These are phyloP conservation scores for Podaxis sp. DNA, from an alignment of 768 basidiomycete species.

Conservation along the genomic window DNA sequence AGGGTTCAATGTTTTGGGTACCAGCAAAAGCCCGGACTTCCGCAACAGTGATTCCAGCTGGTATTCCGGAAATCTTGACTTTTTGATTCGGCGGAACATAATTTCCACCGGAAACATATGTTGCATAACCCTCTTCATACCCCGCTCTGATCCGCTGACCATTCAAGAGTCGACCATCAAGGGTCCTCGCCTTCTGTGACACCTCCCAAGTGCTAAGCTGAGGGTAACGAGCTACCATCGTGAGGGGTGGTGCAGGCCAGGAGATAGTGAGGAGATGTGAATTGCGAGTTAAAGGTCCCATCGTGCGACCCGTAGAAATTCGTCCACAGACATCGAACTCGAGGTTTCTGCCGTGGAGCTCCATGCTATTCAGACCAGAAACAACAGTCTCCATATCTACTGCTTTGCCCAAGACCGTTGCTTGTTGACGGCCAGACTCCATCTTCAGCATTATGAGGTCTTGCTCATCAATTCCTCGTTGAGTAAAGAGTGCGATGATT, in stretches of 20 bases:
- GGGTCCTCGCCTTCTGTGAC: conserved; percentile 27
- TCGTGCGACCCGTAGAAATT: conserved; percentile 33
- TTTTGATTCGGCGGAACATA: not conserved
- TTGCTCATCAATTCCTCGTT: conserved; percentile 11
- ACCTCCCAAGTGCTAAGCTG: conserved; percentile 27
- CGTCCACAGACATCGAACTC: conserved; percentile 41
- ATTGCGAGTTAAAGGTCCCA: conserved; percentile 34
- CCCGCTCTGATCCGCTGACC: conserved; percentile 46
- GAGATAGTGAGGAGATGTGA: conserved; percentile 43
- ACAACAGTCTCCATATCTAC: conserved; percentile 40
- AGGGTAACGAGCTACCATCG: conserved; percentile 42
- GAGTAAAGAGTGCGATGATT: conserved; percentile 14
- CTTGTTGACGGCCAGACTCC: conserved; percentile 31
- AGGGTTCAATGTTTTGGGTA: not conserved
- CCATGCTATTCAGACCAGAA: conserved; percentile 43
- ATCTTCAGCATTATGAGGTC: conserved; percentile 17
- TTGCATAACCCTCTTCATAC: conserved; percentile 35
- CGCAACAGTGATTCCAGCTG: not conserved
- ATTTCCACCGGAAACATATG: not conserved
- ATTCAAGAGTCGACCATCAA: conserved; percentile 33
- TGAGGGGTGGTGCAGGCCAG: conserved; percentile 47
- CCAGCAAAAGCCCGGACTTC: conserved; percentile 7
- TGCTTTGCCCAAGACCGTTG: conserved; percentile 39
- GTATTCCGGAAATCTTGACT: conserved; percentile 12
- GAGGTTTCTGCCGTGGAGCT: conserved; percentile 42